Evolutionary conservation across 176 grass and related monocot genomes (phyloP).

Genomic region (Puya raimondii): DNA sequence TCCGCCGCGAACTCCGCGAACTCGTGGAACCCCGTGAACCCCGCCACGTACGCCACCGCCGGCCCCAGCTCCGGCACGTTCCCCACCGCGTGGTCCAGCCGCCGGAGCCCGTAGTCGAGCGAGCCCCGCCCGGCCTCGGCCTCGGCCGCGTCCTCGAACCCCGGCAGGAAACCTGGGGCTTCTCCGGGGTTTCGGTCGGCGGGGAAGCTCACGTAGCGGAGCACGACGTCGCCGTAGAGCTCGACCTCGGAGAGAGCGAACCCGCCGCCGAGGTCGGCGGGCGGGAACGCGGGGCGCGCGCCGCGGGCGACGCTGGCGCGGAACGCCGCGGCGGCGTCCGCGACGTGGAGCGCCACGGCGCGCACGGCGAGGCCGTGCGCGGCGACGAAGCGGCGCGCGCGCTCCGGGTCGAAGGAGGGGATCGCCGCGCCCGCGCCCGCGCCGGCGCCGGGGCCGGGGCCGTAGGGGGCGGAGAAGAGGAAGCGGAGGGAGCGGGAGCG

Average conservation of each 20-base stretch:
- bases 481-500: conserved; percentile 65
- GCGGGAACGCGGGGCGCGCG: conserved; percentile 58
- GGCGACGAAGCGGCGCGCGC: conserved; percentile 36
- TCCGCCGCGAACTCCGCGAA: conserved; percentile 95
- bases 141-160: conserved; percentile 37
- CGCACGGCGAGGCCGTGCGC: conserved; percentile 75
- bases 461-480: conserved; percentile 79
- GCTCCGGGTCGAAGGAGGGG: conserved; percentile 51
- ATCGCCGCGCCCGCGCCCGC: conserved; percentile 24
- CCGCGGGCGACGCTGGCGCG: conserved; percentile 53
- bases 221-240: conserved; percentile 86
- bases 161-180: conserved; percentile 48
- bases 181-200: background rate
- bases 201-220: conserved; percentile 63
- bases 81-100: conserved; percentile 84
- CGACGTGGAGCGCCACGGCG: conserved; percentile 56
- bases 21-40: conserved; percentile 84
- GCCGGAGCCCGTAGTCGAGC: conserved; percentile 37
- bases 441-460: conserved; percentile 10
- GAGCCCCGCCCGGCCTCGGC: background rate
- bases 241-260: conserved; percentile 74
- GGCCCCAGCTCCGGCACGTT: conserved; percentile 64
- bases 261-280: conserved; percentile 47
- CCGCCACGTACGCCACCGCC: conserved; percentile 33
- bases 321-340: conserved; percentile 67